Evolutionary conservation across 1,284 basidiomycete species (phyloP), one percentile per base, ranked within the genome.

Genomic region (Clitocybe nebularis): DNA sequence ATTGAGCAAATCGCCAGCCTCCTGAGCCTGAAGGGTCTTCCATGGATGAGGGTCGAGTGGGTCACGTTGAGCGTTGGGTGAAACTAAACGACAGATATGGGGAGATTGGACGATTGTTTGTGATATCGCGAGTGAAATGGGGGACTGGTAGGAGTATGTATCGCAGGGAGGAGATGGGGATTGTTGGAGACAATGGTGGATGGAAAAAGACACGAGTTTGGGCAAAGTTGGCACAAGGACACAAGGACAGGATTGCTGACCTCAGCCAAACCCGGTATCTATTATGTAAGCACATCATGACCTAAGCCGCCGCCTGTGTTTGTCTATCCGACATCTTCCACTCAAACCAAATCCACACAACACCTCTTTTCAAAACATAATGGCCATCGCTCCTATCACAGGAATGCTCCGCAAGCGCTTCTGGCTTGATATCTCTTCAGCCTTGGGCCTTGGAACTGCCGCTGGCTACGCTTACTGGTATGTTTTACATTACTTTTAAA

Each of bases 1-100:
- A 99, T 66, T 99, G 96, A 42, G 96, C 96, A 68, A 99, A 99
- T 58, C 94, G 86, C 96, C 96, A 99, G 61, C 86, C 86, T 55
- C 85, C 86, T 62, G 84, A 87, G 54, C 81, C 76, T 60, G 86
- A 87, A 59, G 87, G 80, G 72, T 94, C 92, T 60, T 83, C 79
- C 74, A 72, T 74, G 48, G 50, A 58, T 52, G 46, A 33, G 37
- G 40, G 45, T 49, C 44, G 49, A 54, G 45, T 14, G 26, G 29
- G 44, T 52, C 45, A 50, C 49, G 57, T 50, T 62, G 50, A 41
- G 51, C 48, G 14, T 39, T n/a, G 33, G 16, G 25, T 23, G 43
- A 39, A 24, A 41, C 34, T 44, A 39, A 46, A 32, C 47, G 49
- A 53, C 50, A 48, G 52, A 50, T 44, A 51, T 39, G 46, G 47